phyloP scores from a whole-genome alignment of 345 rosid species.

The Combretum micranthum region DNA sequence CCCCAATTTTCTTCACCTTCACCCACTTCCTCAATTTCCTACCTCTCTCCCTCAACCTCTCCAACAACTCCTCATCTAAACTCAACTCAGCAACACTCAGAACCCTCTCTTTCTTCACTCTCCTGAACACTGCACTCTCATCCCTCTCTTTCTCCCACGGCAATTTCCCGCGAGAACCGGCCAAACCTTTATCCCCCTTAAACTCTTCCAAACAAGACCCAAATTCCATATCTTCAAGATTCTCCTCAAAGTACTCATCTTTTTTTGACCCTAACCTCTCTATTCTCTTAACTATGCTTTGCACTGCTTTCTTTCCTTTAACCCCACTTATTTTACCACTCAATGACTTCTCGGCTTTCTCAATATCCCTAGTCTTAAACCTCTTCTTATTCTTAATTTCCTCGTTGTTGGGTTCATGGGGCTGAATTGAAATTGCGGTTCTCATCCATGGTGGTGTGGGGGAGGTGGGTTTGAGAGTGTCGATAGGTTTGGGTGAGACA shows the following conservation, averaged over 20 bases:
- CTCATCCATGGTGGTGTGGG: slow-evolving; percentile 80
- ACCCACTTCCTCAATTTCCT: slow-evolving; percentile 64
- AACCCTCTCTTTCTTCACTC: slow-evolving; percentile 50
- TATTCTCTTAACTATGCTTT: slow-evolving; percentile 44
- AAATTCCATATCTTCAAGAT: slow-evolving; percentile 23
- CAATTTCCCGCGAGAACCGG: slow-evolving; percentile 34
- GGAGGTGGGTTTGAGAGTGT: slow-evolving; percentile 31
- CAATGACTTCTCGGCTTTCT: slow-evolving; percentile 54
- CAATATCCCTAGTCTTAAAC: slow-evolving; percentile 12
- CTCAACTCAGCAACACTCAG: slow-evolving; percentile 42
- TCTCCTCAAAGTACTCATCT: slow-evolving; percentile 11
- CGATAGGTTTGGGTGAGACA: slow-evolving; percentile 12
- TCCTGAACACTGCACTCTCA: slow-evolving; percentile 39
- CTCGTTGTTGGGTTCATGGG: slow-evolving; percentile 33
- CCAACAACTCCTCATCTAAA: slow-evolving; percentile 45
- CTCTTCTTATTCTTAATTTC: slow-evolving; percentile 15
- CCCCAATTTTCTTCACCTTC: slow-evolving; percentile 84
- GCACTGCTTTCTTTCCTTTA: slow-evolving; percentile 60
- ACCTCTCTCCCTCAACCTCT: slow-evolving; percentile 56
- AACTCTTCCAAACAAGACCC: slow-evolving; percentile 21
- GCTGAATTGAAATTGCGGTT: slow-evolving; percentile 44
- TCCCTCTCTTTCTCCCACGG: slow-evolving; percentile 53
- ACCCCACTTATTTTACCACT: slow-evolving; percentile 60
- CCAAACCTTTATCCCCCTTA: slow-evolving; percentile 6
- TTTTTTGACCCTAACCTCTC: slow-evolving; percentile 38